These are phyloP conservation scores for Zymoseptoria tritici DNA, from an alignment of 2,329 filamentous ascomycete species.

Conservation along the genomic window DNA sequence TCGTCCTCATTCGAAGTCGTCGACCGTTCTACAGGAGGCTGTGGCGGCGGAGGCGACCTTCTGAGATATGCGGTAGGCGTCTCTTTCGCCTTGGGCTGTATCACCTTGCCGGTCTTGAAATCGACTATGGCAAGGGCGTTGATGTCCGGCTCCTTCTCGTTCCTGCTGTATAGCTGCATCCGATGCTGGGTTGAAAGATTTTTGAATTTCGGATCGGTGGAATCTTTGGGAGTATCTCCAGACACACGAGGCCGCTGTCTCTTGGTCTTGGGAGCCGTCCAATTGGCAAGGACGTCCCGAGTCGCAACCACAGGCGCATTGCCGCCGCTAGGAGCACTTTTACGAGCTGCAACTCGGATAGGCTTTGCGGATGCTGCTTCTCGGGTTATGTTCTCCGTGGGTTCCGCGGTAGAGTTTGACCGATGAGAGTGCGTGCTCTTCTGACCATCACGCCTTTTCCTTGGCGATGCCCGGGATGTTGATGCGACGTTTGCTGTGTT, in stretches of 20 bases:
- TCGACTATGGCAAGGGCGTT: constrained; percentile 23
- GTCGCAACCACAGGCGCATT: constrained; percentile 1
- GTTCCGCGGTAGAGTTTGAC: not conserved
- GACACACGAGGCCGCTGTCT: constrained; percentile 14
- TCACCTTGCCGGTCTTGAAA: constrained; percentile 23
- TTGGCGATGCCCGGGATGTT: not conserved
- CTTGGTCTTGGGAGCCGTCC: constrained; percentile 7
- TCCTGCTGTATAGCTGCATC: constrained; percentile 17
- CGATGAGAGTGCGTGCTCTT: not conserved
- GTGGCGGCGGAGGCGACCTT: constrained; percentile 6
- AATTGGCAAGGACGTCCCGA: constrained; percentile 11
- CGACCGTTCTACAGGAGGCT: not conserved
- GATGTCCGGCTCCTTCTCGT: constrained; percentile 24
- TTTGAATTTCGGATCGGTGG: constrained; percentile 13
- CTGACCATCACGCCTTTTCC: not conserved
- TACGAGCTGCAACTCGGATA: constrained; percentile 7
- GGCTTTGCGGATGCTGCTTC: not conserved
- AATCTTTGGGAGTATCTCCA: constrained; percentile 18
- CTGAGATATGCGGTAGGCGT: constrained; percentile 4
- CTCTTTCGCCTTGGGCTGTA: not conserved
- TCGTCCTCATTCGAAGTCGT: not conserved
- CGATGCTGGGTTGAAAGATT: constrained; percentile 18
- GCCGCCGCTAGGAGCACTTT: constrained; percentile 7
- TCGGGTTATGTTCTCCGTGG: not conserved
- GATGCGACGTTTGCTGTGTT: not conserved